These are phyloP conservation scores for Cystobasidium slooffiae DNA, from an alignment of 1,284 basidiomycete species.

Conservation along the genomic window DNA sequence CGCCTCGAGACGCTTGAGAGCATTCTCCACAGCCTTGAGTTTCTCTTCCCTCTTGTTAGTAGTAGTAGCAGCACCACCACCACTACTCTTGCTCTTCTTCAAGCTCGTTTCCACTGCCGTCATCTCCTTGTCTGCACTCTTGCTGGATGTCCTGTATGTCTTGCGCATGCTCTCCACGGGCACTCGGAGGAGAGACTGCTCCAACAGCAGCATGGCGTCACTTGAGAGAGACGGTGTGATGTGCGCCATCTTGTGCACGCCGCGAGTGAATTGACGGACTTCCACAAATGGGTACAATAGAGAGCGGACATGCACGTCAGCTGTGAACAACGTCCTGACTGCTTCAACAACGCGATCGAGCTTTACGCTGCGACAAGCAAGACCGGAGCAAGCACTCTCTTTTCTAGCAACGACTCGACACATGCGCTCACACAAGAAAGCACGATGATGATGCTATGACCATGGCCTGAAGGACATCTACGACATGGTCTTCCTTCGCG, in stretches of 20 bases:
- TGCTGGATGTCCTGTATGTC: conserved; percentile 76
- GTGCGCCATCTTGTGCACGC: conserved; percentile 10
- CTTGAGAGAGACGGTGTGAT: not conserved
- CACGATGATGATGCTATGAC: not conserved
- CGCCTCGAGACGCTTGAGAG: conserved; percentile 73
- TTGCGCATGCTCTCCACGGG: conserved; percentile 85
- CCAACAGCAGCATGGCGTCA: conserved; percentile 70
- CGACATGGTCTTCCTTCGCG: conserved; percentile 39
- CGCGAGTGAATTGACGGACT: too few species aligned
- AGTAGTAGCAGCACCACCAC: conserved; percentile 58
- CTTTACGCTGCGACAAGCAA: not conserved
- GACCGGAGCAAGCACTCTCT: not conserved
- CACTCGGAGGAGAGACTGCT: conserved; percentile 82
- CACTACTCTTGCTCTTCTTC: conserved; percentile 63
- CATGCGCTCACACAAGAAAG: not conserved
- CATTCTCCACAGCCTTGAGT: conserved; percentile 68
- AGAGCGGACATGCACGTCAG: not conserved
- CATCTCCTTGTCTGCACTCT: conserved; percentile 77
- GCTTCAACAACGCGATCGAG: not conserved
- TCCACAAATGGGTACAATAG: too few species aligned
- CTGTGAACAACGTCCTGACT: not conserved
- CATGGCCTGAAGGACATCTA: not conserved
- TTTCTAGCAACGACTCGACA: not conserved
- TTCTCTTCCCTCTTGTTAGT: conserved; percentile 62
- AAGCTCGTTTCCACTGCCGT: conserved; percentile 61